Percentiles rank a stretch among this genome's conserved stretches.
These are phyloP conservation scores for Hericium rajendrae DNA, from an alignment of 768 basidiomycete genomes.

Conservation along the genomic window DNA sequence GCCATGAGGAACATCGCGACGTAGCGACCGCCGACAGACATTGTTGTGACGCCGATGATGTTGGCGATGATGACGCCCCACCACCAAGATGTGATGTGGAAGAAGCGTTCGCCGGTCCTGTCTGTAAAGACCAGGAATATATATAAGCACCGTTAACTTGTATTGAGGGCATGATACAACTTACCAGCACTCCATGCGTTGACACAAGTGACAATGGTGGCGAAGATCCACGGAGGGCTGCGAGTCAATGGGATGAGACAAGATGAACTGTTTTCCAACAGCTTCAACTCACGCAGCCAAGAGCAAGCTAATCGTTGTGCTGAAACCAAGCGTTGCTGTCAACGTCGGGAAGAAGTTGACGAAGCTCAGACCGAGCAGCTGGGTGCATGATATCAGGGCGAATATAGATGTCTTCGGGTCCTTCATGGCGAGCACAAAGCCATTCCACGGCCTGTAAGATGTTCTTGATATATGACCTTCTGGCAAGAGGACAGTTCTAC, in stretches of 20 bases:
- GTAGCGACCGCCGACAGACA: constrained; percentile 43
- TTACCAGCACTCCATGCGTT: constrained; percentile 49
- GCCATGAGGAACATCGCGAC: constrained; percentile 59
- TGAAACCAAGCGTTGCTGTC: constrained; percentile 51
- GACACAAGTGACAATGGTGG: constrained; percentile 37
- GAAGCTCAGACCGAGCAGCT: constrained; percentile 48
- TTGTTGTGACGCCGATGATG: constrained; percentile 49
- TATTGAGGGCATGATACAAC: not conserved
- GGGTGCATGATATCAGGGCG: constrained; percentile 38
- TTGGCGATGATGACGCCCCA: constrained; percentile 54
- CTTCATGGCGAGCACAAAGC: constrained; percentile 45
- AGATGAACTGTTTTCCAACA: not conserved
- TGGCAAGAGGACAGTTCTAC: constrained; percentile 14
- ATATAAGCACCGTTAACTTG: not conserved
- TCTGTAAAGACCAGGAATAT: constrained; percentile 25
- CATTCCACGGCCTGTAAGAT: constrained; percentile 32
- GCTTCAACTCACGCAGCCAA: constrained; percentile 42
- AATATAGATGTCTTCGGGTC: constrained; percentile 49
- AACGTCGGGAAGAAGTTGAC: constrained; percentile 54
- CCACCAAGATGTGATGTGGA: constrained; percentile 48
- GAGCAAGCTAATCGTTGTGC: constrained; percentile 48
- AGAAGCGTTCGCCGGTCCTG: constrained; percentile 53
- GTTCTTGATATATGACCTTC: not conserved
- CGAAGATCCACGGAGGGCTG: constrained; percentile 58
- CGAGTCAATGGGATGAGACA: not conserved